Conservation (phyloP, 306 rosid genomes). For the Luffa acutangula region DNA sequence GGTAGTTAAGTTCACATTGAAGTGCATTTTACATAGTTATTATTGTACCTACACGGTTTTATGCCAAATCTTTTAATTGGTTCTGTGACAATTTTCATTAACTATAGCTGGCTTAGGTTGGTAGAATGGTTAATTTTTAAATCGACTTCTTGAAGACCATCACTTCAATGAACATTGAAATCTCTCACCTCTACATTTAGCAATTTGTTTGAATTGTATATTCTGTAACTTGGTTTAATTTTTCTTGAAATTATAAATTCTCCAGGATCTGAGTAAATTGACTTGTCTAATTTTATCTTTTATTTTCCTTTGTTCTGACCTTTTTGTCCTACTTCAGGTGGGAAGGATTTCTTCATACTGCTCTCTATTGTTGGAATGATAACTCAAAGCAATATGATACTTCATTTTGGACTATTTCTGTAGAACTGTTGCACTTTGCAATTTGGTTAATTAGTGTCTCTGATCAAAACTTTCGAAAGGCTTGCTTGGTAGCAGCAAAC, state of each 20-base stretch:
- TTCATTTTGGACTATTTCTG: slow-evolving; percentile 19
- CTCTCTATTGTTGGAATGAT: slow-evolving; percentile 53
- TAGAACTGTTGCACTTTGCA: slow-evolving; percentile 51
- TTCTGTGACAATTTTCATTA: not conserved
- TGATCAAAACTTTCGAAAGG: slow-evolving; percentile 57
- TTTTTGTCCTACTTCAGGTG: slow-evolving; percentile 40
- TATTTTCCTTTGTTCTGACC: slow-evolving; percentile 1
- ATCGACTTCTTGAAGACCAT: not conserved
- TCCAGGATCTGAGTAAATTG: not conserved
- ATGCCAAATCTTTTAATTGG: not conserved
- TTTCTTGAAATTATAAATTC: not conserved
- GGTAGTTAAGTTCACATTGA: not conserved
- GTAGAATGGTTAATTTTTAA: not conserved
- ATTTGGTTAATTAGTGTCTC: slow-evolving; percentile 39
- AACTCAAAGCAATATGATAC: slow-evolving; percentile 20
- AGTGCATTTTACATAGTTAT: not conserved
- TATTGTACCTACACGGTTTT: not conserved
- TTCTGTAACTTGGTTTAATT: not conserved
- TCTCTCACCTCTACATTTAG: not conserved
- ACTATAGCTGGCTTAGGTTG: not conserved
- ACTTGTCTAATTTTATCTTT: not conserved
- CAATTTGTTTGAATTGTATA: not conserved
- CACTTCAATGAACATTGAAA: not conserved
- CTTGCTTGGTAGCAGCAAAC: slow-evolving; percentile 55
- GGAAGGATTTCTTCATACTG: slow-evolving; percentile 71